Conservation (phyloP, 176 grass and related monocot genomes). For the Thinopyrum elongatum region DNA sequence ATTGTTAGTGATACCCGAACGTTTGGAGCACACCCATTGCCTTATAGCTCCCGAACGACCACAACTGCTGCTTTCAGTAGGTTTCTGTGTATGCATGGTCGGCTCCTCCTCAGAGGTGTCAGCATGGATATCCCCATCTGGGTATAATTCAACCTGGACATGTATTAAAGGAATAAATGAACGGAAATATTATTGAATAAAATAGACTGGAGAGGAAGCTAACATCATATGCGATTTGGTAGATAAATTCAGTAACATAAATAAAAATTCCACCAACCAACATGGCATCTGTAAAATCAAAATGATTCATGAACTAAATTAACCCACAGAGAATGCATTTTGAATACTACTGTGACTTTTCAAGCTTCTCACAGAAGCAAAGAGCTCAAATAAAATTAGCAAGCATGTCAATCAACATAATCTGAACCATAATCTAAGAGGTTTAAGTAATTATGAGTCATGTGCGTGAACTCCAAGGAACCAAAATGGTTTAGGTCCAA, state of each 20-base stretch:
- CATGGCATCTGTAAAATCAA: background rate
- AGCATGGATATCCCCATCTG: conserved; percentile 15
- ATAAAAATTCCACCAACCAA: background rate
- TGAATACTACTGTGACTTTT: background rate
- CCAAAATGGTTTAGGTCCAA: conserved; percentile 14
- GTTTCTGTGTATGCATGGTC: background rate
- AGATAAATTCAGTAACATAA: background rate
- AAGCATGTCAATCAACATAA: background rate
- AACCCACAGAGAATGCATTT: background rate
- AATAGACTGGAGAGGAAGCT: conserved; percentile 16
- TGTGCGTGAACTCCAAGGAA: conserved; percentile 23
- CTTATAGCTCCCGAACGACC: conserved; percentile 34
- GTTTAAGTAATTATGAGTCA: background rate
- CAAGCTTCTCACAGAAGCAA: background rate
- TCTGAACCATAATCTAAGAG: background rate
- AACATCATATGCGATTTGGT: conserved; percentile 35
- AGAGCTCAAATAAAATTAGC: conserved; percentile 10
- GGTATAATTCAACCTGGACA: conserved; percentile 22
- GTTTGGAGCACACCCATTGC: conserved; percentile 70
- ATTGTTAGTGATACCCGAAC: conserved; percentile 55
- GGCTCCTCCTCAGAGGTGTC: conserved; percentile 30
- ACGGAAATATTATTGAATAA: background rate
- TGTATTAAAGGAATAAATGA: conserved; percentile 24
- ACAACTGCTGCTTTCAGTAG: conserved; percentile 44
- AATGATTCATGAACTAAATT: conserved; percentile 18